Conservation (phyloP, 805 yeast genomes). For the Jamesozyma gamospora region DNA sequence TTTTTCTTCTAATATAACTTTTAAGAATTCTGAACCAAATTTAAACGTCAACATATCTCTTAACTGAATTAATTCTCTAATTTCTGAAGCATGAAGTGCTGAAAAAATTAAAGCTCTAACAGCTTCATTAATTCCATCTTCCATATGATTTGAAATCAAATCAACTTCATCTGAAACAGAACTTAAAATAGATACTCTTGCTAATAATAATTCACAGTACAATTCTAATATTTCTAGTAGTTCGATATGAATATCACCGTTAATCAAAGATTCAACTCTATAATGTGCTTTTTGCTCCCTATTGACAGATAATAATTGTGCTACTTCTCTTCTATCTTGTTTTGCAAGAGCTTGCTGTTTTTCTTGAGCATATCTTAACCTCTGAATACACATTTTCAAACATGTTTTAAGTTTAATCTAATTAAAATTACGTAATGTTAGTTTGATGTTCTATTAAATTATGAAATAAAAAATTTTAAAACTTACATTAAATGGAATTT, state of each 20-base stretch:
- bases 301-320: slow-evolving; percentile 57
- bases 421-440: neutral
- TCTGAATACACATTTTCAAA: slow-evolving; percentile 57
- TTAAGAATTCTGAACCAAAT: slow-evolving; percentile 60
- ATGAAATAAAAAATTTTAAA: neutral
- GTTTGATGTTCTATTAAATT: neutral
- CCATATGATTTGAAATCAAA: slow-evolving; percentile 24
- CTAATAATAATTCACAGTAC: slow-evolving; percentile 71
- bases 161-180: slow-evolving; percentile 30
- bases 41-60: slow-evolving; percentile 52
- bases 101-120: slow-evolving; percentile 59
- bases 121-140: slow-evolving; percentile 58
- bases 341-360: slow-evolving; percentile 67
- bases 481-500: slow-evolving; percentile 17
- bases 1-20: slow-evolving; percentile 23
- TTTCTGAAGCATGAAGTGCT: slow-evolving; percentile 56
- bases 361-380: slow-evolving; percentile 61
- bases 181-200: slow-evolving; percentile 56
- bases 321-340: slow-evolving; percentile 59
- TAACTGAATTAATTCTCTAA: slow-evolving; percentile 56
- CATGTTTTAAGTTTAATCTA: slow-evolving; percentile 27
- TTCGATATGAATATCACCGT: slow-evolving; percentile 75
- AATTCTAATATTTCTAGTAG: slow-evolving; percentile 69
- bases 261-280: slow-evolving; percentile 71
- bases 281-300: slow-evolving; percentile 78